Base-by-base conservation (phyloP, 192 early-diverging fungal genomes). In the Pilaira anomala region DNA sequence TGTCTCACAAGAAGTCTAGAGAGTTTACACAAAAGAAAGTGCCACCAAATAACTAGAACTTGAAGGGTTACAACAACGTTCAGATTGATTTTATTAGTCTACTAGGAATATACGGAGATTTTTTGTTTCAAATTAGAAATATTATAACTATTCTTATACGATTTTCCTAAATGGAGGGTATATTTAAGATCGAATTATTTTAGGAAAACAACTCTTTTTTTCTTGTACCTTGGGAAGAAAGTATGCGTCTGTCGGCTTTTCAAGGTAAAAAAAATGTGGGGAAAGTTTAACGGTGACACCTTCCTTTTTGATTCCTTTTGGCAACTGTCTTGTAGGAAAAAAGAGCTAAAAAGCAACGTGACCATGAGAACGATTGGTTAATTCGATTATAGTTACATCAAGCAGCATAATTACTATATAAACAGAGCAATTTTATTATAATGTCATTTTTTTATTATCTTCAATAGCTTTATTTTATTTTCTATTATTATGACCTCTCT, bases 301-400 rank as follows among this genome's bases (percentile, higher is more conserved):
- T 54, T 54, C 52, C 52, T 29, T 54, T 54, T 54, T 1, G 13
- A 29, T 29, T 29, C n/a, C 18, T 54, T 54, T 54, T 54, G 52
- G 52, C 29, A 54, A 54, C 26, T 54, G 26, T 54, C n/a, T 28
- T 54, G 30, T 2, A 33, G 30, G 30, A 5, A 18, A 28, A 16
- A n/a, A n/a, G n/a, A n/a, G n/a, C n/a, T 29, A 8, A n/a, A 54
- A 29, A 33, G 1, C 26, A 29, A 0, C 4, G 29, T 18, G 25
- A 26, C 25, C 29, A 18, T 36, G 7, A 9, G n/a, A 7, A 21
- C 29, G 52, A 54, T 54, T 28, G 52, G 52, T 36, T 18, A 12
- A 29, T 18, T 33, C 29, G 26, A 4, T 33, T 7, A 33, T 33
- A 7, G 30, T 33, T 28, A 54, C 18, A 18, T 54, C 13, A 36